Conservation (phyloP, 805 yeast species). For the Kluyveromyces lactis region DNA sequence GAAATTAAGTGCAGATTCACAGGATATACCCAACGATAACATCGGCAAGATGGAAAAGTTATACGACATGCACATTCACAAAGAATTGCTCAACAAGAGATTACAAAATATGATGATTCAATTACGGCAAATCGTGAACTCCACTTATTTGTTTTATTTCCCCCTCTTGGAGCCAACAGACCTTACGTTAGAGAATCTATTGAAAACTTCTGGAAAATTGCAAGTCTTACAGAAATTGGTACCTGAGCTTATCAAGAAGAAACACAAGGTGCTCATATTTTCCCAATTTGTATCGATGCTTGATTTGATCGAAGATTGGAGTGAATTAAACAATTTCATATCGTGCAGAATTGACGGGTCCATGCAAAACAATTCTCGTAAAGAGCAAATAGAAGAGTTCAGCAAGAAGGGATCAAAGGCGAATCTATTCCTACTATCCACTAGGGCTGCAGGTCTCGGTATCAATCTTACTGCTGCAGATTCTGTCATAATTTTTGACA, state of each 20-base stretch:
- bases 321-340: constrained; percentile 38
- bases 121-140: constrained; percentile 72
- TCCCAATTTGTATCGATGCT: constrained; percentile 80
- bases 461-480: constrained; percentile 82
- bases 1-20: constrained; percentile 18
- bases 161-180: constrained; percentile 53
- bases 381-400: constrained; percentile 48
- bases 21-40: constrained; percentile 7
- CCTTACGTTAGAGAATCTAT: constrained; percentile 32
- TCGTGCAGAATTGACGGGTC: constrained; percentile 72
- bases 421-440: constrained; percentile 66
- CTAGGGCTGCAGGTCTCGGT: constrained; percentile 94
- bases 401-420: constrained; percentile 26
- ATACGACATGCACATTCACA: constrained; percentile 28
- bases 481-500: constrained; percentile 81
- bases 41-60: constrained; percentile 19
- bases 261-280: constrained; percentile 73
- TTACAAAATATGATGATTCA: constrained; percentile 75
- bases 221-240: constrained; percentile 59
- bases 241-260: constrained; percentile 36
- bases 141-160: constrained; percentile 75
- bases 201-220: constrained; percentile 64
- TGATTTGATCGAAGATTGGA: constrained; percentile 75
- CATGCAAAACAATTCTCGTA: constrained; percentile 56
- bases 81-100: constrained; percentile 41